These are phyloP conservation scores for Parasarocladium wereldwijsianum DNA, from an alignment of 2,329 filamentous ascomycete species.

Conservation along the genomic window DNA sequence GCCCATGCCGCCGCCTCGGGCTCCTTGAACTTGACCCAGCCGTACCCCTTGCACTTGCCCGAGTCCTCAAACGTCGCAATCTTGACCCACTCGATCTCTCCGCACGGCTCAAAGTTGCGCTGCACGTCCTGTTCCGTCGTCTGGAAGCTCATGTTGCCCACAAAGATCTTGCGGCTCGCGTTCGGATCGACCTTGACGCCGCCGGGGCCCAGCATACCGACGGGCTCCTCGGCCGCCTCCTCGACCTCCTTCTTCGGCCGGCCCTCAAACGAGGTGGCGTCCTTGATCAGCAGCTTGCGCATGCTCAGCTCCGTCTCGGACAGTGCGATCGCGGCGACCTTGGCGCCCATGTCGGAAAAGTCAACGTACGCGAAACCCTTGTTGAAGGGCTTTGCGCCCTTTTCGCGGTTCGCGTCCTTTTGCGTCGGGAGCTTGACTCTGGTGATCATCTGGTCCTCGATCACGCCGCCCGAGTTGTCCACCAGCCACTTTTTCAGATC, in stretches of 20 bases:
- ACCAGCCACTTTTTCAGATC: slow-evolving; percentile 72
- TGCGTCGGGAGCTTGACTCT: slow-evolving; percentile 64
- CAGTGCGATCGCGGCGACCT: slow-evolving; percentile 65
- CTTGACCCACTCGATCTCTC: slow-evolving; percentile 68
- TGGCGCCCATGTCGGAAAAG: slow-evolving; percentile 55
- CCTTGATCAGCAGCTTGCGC: slow-evolving; percentile 82
- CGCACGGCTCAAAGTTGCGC: slow-evolving; percentile 74
- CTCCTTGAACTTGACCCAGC: slow-evolving; percentile 83
- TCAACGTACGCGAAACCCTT: slow-evolving; percentile 96
- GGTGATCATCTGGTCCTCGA: slow-evolving; percentile 60
- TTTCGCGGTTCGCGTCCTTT: slow-evolving; percentile 27
- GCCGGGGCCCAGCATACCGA: slow-evolving; percentile 14
- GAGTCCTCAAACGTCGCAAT: slow-evolving; percentile 92
- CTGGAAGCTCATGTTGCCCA: slow-evolving; percentile 79
- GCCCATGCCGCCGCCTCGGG: slow-evolving; percentile 52
- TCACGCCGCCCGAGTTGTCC: slow-evolving; percentile 49
- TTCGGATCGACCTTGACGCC: slow-evolving; percentile 29
- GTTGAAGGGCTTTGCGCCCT: slow-evolving; percentile 34
- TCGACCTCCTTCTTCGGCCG: slow-evolving; percentile 53
- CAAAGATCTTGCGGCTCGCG: slow-evolving; percentile 70
- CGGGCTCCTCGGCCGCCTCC: slow-evolving; percentile 11
- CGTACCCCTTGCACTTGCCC: slow-evolving; percentile 96
- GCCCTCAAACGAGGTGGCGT: slow-evolving; percentile 81
- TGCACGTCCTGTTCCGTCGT: slow-evolving; percentile 67
- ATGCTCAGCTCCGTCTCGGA: slow-evolving; percentile 71